Conservation (phyloP, 179 eudicot genomes). For the Monotropa hypopitys region DNA sequence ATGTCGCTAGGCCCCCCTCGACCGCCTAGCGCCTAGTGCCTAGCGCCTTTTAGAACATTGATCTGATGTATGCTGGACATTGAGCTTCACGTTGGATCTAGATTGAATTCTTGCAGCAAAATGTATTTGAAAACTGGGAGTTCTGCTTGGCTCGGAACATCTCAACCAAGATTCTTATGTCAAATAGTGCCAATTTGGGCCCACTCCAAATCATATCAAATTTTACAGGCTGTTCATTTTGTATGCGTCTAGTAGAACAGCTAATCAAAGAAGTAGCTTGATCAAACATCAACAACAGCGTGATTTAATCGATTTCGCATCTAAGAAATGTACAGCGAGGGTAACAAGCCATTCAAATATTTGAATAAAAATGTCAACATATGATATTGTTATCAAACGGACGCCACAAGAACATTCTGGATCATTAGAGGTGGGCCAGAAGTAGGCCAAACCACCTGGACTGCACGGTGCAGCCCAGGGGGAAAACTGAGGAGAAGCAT, state of each 20-base stretch:
- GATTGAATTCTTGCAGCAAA: no score
- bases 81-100: no score
- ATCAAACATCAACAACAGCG: background rate
- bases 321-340: background rate
- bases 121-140: no score
- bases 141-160: no score
- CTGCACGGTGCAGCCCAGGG: background rate
- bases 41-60: no score
- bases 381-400: background rate
- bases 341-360: background rate
- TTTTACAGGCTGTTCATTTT: background rate
- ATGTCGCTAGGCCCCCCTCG: no score
- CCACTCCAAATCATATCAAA: background rate
- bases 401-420: background rate
- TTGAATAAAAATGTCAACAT: background rate
- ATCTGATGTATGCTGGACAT: no score
- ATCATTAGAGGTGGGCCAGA: background rate
- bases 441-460: background rate
- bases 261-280: background rate
- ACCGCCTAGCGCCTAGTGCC: no score
- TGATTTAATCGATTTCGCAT: background rate
- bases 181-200: background rate
- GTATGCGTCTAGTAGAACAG: background rate
- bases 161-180: no score
- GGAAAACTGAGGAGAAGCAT: background rate